Base-by-base conservation (phyloP, 352 stramenopile species). In the Pythium monospermum region DNA sequence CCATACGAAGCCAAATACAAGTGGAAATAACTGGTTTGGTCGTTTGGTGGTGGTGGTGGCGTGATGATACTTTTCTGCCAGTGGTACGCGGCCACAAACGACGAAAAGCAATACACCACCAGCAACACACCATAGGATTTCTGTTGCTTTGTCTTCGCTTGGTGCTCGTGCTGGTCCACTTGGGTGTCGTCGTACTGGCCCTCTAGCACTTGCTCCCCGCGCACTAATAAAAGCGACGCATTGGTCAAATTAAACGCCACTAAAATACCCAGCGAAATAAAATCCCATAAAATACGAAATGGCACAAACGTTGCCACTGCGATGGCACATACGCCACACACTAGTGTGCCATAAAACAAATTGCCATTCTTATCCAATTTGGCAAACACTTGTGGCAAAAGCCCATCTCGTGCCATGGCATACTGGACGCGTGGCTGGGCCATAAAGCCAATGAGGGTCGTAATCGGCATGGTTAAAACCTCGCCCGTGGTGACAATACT, bases 391-490 rank as follows among this genome's bases (percentile, higher is more conserved):
- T 40, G 41, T 0, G 95, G 94, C 27, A 98, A 53, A 4, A 99
- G 65, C 1, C 95, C 95, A 62, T 99, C 96, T 26, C 87, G 84
- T 1, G 91, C 85, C 83, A 98, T 94, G 1, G 93, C 91, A 59
- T 91, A 97, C 56, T 84, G 70, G 37, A 93, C 76, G 6, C 90
- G 74, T 4, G 93, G 94, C 59, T 98, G 95, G 4, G 95, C 91
- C 25, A 98, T 65, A 33, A 98, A 95, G 12, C 87, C 93, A 28
- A 98, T 95, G 31, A 99, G 85, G 6, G 96, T 85, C n/a, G 96
- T 96, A 32, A 98, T 85, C 0, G 95, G 95, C 67, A 98, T 94
- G 15, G 91, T 98, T 25, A 97, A 57, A 3, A 98, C 75, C 62
- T 98, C 95, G 21, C 95, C 95, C 3, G 80, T 81, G 2, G 86